phyloP scores from a whole-genome alignment of 805 yeast species.

The Candida wancherniae region DNA sequence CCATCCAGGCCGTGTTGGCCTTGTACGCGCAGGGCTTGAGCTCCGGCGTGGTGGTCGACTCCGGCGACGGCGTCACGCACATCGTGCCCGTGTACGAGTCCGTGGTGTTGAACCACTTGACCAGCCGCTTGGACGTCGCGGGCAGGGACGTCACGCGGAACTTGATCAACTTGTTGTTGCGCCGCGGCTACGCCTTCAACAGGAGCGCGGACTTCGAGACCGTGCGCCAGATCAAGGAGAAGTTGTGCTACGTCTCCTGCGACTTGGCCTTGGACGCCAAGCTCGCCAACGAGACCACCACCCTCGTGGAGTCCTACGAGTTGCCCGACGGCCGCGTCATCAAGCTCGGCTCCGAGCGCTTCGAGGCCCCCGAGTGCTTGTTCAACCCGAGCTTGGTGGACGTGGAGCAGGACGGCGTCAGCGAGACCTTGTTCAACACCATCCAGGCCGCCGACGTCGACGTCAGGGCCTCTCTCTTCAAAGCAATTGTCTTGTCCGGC shows the following conservation, averaged over 20 bases:
- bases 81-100: constrained; percentile 97
- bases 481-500: constrained; percentile 92
- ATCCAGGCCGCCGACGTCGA: constrained; percentile 95
- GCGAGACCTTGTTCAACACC: constrained; percentile 86
- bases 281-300: constrained; percentile 91
- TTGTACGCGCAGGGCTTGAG: constrained; percentile 95
- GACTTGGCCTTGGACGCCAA: constrained; percentile 87
- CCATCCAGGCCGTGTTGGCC: constrained; percentile 97
- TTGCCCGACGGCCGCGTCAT: constrained; percentile 95
- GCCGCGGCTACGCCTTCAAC: constrained; percentile 97
- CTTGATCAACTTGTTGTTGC: constrained; percentile 80
- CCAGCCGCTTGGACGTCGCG: constrained; percentile 91
- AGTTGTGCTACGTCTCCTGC: constrained; percentile 90
- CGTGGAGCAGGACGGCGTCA: constrained; percentile 95
- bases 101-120: constrained; percentile 90
- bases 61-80: constrained; percentile 98
- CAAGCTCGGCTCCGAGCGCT: constrained; percentile 91
- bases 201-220: constrained; percentile 99
- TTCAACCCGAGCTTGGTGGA: constrained; percentile 95
- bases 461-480: constrained; percentile 79
- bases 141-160: constrained; percentile 98
- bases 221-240: constrained; percentile 95
- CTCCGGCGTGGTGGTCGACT: constrained; percentile 96
- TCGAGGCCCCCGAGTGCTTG: constrained; percentile 94
- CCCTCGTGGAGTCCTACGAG: constrained; percentile 85